Percentiles rank a stretch among this genome's conserved stretches.
Evolutionary conservation across 192 early-diverging fungal species (phyloP).

Genomic region (Dispira parvispora): DNA sequence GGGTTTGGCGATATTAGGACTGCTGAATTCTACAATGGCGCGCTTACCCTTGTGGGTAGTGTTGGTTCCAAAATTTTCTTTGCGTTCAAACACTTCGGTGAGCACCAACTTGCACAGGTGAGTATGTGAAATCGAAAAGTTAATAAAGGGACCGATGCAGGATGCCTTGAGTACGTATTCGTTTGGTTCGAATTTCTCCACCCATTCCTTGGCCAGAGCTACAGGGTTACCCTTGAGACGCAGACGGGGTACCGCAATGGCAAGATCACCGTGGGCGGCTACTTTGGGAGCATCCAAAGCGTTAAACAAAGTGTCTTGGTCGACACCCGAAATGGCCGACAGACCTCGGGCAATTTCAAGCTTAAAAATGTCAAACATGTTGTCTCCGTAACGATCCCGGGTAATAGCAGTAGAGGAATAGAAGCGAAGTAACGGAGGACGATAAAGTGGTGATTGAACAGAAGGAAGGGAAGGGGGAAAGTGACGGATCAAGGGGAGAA

Average conservation of each 20-base stretch:
- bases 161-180: slow-evolving; percentile 30
- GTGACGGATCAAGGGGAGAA: too few species aligned
- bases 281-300: slow-evolving; percentile 43
- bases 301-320: slow-evolving; percentile 27
- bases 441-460: background rate
- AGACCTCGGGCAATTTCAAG: slow-evolving; percentile 39
- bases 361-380: slow-evolving; percentile 46
- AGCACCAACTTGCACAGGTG: slow-evolving; percentile 35
- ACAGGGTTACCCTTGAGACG: slow-evolving; percentile 46
- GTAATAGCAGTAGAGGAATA: background rate
- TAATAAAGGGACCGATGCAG: slow-evolving; percentile 53
- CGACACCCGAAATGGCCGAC: slow-evolving; percentile 31
- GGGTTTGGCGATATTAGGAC: slow-evolving; percentile 97
- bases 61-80: slow-evolving; percentile 46
- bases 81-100: slow-evolving; percentile 28
- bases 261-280: slow-evolving; percentile 47
- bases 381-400: background rate
- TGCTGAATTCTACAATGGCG: slow-evolving; percentile 80
- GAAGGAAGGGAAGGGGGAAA: too few species aligned
- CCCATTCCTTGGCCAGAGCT: slow-evolving; percentile 42
- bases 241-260: slow-evolving; percentile 46
- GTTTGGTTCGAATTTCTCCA: slow-evolving; percentile 42
- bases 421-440: background rate
- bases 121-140: slow-evolving; percentile 48
- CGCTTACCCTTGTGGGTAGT: slow-evolving; percentile 50